Evolutionary conservation across 2,329 filamentous ascomycete species (phyloP), one percentile per base, ranked within the genome.

Genomic region (Colletotrichum simmondsii): DNA sequence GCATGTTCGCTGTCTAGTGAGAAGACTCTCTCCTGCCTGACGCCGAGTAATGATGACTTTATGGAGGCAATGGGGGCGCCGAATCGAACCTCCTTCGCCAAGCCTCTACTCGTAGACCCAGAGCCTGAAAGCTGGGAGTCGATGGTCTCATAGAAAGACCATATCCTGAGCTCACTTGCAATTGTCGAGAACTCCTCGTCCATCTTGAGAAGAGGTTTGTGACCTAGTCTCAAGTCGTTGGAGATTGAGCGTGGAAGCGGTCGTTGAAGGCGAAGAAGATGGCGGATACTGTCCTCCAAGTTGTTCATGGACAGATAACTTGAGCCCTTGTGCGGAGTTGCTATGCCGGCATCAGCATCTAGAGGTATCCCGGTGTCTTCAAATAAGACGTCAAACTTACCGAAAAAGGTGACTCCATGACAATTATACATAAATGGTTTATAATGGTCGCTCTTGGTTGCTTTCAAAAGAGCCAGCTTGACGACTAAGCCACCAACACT

Each of bases 121-220:
- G 81, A 77, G 0, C 86, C 86, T 0, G 87, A 87, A 5, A 92
- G 81, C 1, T 86, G 85, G 1, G 90, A 91, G 77, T 92, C 90
- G 8, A 89, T 85, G 0, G 89, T 92, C 76, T 92, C 90, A 71
- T 92, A 89, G 53, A 92, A 88, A 0, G 89, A 90, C 89, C 90
- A 92, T 14, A 92, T 83, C 7, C 86, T 87, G 63, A 92, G 83
- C 68, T 92, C 90, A 46, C 87, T 87, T 0, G 89, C 86, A 5
- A 90, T 85, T 4, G 87, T 83, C 60, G 86, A 86, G 76, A 92
- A 92, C 54, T 86, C 84, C 3, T 90, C 87, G 22, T 91, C 87
- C 59, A 85, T 83, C 53, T 82, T 83, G 7, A 87, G 78, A 1
- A 92, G 79, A 0, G 84, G 77, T n/a, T 81, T 80, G 72, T 88